Conservation (phyloP, 352 stramenopile genomes). For the Phytopythium sindhum region DNA sequence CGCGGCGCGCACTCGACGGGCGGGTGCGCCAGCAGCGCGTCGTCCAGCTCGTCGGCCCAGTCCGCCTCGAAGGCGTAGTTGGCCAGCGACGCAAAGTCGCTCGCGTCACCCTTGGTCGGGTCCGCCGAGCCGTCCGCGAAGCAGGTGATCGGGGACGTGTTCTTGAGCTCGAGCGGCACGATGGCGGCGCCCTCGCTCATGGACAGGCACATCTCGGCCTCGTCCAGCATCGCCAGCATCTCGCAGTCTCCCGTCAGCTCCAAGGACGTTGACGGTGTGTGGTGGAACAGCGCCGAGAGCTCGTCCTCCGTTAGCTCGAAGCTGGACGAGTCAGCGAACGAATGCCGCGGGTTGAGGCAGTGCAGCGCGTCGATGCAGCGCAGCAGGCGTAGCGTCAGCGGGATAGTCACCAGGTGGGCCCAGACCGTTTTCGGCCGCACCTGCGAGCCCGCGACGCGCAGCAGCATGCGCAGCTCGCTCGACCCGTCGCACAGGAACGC, state of each 20-base stretch:
- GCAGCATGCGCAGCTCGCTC: slow-evolving; percentile 40
- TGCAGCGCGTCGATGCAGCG: slow-evolving; percentile 79
- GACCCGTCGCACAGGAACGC: slow-evolving; percentile 12
- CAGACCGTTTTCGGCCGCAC: slow-evolving; percentile 30
- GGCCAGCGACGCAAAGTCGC: slow-evolving; percentile 45
- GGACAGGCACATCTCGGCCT: background rate
- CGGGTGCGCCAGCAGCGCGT: slow-evolving; percentile 11
- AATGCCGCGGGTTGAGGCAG: slow-evolving; percentile 29
- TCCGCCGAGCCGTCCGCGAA: slow-evolving; percentile 16
- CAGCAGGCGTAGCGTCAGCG: slow-evolving; percentile 68
- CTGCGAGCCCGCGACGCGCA: slow-evolving; percentile 25
- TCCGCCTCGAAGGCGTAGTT: slow-evolving; percentile 77
- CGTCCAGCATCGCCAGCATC: slow-evolving; percentile 2
- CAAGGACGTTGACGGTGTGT: slow-evolving; percentile 8
- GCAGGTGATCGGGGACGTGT: slow-evolving; percentile 9
- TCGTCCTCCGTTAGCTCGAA: slow-evolving; percentile 76
- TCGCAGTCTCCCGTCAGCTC: background rate
- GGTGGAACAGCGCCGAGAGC: slow-evolving; percentile 30
- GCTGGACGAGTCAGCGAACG: slow-evolving; percentile 68
- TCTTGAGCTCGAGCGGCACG: slow-evolving; percentile 57
- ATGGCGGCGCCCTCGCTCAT: slow-evolving; percentile 9
- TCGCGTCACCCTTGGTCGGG: slow-evolving; percentile 9
- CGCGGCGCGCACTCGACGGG: background rate
- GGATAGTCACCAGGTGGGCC: slow-evolving; percentile 54
- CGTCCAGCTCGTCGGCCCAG: slow-evolving; percentile 45